Evolutionary conservation across 495 filamentous ascomycete genomes (phyloP), one percentile per base, ranked within the genome.

Genomic region (Stereocaulon alpinum): DNA sequence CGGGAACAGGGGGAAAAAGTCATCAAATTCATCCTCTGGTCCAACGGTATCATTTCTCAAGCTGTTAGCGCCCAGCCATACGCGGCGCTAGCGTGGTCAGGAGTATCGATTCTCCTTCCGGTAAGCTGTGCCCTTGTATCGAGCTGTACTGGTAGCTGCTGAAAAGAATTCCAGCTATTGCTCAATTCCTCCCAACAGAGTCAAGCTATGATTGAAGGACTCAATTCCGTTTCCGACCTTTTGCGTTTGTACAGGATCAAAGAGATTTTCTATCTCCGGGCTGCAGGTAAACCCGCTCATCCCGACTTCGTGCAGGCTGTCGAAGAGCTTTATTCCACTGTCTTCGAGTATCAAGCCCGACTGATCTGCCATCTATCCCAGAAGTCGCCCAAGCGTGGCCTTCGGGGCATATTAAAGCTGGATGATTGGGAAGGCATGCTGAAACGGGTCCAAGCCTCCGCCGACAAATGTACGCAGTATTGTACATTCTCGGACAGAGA

Each of bases 261-360:
- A 43, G 55, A 70, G 50, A 40, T 18, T 6, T 4, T 61, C 17
- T 55, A 55, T 29, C 44, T 61, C n/a, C 43, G 18, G 11, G 32
- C 56, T 65, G 40, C 45, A 61, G 27, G 68, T 70, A 64, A 56
- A 64, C 20, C 41, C 60, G 30, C 63, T 62, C 32, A 70, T 68
- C 24, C 47, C 64, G 45, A 56, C 48, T 37, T 62, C 66, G 22
- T 53, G 37, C 17, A 49, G 40, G 47, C 58, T 54, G 32, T 55
- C 20, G 20, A 18, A 55, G 42, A 55, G 32, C 60, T 70, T 30
- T 74, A 74, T 59, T 69, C 66, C 0, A 32, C 62, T 18, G 61
- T 74, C 22, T 61, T 74, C 45, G 68, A 71, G 50, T 73, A 73
- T 54, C 67, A 73, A 56, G 68, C 70, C 32, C 66, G 58, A 27